A percentile compares a stretch with the other conserved stretches of the same genome.
phyloP scores from a whole-genome alignment of 306 rosid genomes.

The Myrica gale region DNA sequence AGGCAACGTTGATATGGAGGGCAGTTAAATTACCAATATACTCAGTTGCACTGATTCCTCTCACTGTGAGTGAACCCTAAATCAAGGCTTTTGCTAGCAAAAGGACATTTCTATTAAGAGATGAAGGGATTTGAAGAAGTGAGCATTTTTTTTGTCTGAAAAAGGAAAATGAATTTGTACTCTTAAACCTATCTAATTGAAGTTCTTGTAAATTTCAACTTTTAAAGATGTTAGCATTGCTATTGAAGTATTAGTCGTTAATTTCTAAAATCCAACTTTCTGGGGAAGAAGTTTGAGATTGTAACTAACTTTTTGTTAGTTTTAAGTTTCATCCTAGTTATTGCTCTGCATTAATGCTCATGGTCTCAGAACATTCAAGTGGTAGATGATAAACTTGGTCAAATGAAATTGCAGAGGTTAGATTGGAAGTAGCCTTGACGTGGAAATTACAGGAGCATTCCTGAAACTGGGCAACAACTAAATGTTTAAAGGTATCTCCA shows the following conservation, averaged over 20 bases:
- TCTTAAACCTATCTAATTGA: too few species aligned
- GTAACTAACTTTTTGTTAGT: not conserved
- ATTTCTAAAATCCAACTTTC: not conserved
- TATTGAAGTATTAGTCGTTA: not conserved
- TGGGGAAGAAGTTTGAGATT: not conserved
- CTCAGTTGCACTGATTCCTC: slow-evolving; percentile 86
- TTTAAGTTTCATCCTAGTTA: not conserved
- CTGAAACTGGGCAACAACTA: slow-evolving; percentile 23
- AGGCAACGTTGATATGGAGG: slow-evolving; percentile 71
- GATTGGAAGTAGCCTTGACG: slow-evolving; percentile 39
- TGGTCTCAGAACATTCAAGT: slow-evolving; percentile 20
- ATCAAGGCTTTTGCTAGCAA: slow-evolving; percentile 5
- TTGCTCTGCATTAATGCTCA: slow-evolving; percentile 3
- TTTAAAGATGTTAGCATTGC: slow-evolving; percentile 20
- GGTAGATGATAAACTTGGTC: slow-evolving; percentile 21
- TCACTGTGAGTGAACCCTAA: slow-evolving; percentile 50
- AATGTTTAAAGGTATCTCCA: slow-evolving; percentile 32
- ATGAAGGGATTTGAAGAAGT: too few species aligned
- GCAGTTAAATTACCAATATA: slow-evolving; percentile 82
- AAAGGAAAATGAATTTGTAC: too few species aligned
- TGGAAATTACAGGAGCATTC: slow-evolving; percentile 28
- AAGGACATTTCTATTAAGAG: not conserved
- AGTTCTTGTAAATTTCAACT: too few species aligned
- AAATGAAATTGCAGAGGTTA: slow-evolving; percentile 27
- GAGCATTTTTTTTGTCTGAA: too few species aligned